These are phyloP conservation scores for Penicillium vulpinum DNA, from an alignment of 2,329 filamentous ascomycete species.

Conservation along the genomic window DNA sequence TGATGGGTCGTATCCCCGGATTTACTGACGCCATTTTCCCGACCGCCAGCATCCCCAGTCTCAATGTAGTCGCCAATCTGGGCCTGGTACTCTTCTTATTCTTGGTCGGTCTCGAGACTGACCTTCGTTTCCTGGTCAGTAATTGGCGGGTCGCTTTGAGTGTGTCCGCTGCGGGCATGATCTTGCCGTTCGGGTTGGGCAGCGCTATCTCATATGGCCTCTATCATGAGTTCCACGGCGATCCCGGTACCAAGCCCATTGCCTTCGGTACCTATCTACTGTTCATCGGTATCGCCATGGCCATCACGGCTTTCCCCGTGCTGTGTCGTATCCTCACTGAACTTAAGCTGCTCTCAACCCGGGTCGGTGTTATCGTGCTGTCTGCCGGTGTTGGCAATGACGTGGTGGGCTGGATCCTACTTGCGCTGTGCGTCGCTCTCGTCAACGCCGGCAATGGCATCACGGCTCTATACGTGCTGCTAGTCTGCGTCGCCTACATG, in stretches of 20 bases:
- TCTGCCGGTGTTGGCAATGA: conserved; percentile 93
- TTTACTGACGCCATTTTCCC: conserved; percentile 80
- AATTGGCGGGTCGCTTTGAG: conserved; percentile 80
- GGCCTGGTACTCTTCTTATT: conserved; percentile 85
- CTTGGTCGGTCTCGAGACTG: conserved; percentile 82
- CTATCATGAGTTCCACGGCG: conserved; percentile 69
- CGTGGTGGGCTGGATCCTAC: conserved; percentile 84
- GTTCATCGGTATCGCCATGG: conserved; percentile 90
- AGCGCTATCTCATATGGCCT: conserved; percentile 78
- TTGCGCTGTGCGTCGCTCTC: conserved; percentile 88
- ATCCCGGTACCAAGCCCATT: conserved; percentile 58
- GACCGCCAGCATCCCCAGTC: conserved; percentile 67
- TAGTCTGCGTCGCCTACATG: conserved; percentile 72
- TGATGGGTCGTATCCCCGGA: conserved; percentile 80
- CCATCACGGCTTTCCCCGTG: conserved; percentile 88
- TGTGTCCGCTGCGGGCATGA: conserved; percentile 77
- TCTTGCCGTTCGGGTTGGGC: conserved; percentile 78
- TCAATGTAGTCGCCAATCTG: conserved; percentile 77
- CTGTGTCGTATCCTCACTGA: conserved; percentile 92
- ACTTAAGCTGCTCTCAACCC: conserved; percentile 77
- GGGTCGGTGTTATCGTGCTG: conserved; percentile 83
- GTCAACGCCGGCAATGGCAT: conserved; percentile 84
- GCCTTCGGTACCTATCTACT: conserved; percentile 65
- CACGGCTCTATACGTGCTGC: conserved; percentile 79
- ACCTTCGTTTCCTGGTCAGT: conserved; percentile 71